A percentile compares a stretch with the other conserved stretches of the same genome.
Conservation (phyloP, 768 basidiomycete genomes). For the Serendipita vermifera region DNA sequence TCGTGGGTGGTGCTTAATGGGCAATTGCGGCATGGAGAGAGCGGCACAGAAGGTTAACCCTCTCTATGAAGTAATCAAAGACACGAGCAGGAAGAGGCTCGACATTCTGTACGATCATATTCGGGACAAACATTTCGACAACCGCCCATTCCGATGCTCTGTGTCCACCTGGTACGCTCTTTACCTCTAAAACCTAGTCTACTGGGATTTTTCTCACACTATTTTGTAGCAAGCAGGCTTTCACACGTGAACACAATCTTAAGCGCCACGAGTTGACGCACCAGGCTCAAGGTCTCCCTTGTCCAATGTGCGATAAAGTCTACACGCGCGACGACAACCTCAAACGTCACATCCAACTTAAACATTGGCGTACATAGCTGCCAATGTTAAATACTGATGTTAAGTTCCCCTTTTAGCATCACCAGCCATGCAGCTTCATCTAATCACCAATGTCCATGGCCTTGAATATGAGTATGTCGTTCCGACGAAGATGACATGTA, state of each 20-base stretch:
- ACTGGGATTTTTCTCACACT: not conserved
- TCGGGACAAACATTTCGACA: not conserved
- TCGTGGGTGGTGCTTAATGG: not conserved
- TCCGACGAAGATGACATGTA: too few species aligned
- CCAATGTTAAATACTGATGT: too few species aligned
- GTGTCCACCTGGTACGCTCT: not conserved
- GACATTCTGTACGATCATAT: not conserved
- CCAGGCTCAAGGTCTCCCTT: not conserved
- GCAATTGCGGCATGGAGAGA: not conserved
- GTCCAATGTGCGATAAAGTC: not conserved
- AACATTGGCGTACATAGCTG: too few species aligned
- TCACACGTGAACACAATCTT: not conserved
- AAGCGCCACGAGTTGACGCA: not conserved
- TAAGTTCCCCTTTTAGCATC: too few species aligned
- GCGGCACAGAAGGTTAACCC: not conserved
- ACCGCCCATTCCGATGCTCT: not conserved
- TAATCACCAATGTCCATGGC: too few species aligned
- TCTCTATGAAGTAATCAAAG: not conserved
- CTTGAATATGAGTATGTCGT: too few species aligned
- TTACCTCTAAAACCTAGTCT: too few species aligned
- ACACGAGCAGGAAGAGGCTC: not conserved
- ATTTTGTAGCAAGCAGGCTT: not conserved
- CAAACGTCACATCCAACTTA: not conserved
- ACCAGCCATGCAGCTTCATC: too few species aligned
- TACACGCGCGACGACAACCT: not conserved